Evolutionary conservation across 139 green algal genomes (phyloP).

Genomic region (Chlamydomonas incerta): DNA sequence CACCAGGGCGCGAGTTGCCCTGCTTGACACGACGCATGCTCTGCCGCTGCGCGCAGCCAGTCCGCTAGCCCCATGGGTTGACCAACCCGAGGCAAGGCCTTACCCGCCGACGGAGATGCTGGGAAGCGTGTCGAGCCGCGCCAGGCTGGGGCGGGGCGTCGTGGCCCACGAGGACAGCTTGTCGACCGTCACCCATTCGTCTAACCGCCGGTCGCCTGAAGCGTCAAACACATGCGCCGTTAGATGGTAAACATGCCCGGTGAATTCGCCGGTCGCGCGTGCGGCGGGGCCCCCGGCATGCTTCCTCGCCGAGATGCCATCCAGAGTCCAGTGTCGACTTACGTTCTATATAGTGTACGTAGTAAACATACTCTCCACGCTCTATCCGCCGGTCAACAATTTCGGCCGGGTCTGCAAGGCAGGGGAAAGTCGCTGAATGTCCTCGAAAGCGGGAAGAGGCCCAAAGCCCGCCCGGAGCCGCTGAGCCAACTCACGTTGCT

Average conservation of each 20-base stretch:
- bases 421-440: neutral
- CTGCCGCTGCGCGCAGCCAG: too few relatives aligned
- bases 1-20: too few relatives aligned
- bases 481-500: slow-evolving; percentile 37
- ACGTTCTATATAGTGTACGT: slow-evolving; percentile 94
- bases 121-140: slow-evolving; percentile 39
- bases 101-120: slow-evolving; percentile 26
- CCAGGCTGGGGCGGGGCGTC: slow-evolving; percentile 42
- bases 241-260: too few relatives aligned
- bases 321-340: slow-evolving; percentile 30
- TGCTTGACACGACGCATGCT: too few relatives aligned
- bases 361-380: slow-evolving; percentile 66
- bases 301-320: too few relatives aligned
- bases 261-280: too few relatives aligned
- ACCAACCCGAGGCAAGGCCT: too few relatives aligned
- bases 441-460: neutral
- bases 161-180: slow-evolving; percentile 43
- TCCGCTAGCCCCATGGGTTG: too few relatives aligned
- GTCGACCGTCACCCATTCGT: slow-evolving; percentile 86
- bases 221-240: neutral
- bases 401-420: slow-evolving; percentile 55
- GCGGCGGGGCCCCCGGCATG: too few relatives aligned
- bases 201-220: slow-evolving; percentile 85
- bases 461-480: too few relatives aligned
- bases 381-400: slow-evolving; percentile 59